Conservation (phyloP, 192 early-diverging fungal genomes). For the Coemansia sp. region DNA sequence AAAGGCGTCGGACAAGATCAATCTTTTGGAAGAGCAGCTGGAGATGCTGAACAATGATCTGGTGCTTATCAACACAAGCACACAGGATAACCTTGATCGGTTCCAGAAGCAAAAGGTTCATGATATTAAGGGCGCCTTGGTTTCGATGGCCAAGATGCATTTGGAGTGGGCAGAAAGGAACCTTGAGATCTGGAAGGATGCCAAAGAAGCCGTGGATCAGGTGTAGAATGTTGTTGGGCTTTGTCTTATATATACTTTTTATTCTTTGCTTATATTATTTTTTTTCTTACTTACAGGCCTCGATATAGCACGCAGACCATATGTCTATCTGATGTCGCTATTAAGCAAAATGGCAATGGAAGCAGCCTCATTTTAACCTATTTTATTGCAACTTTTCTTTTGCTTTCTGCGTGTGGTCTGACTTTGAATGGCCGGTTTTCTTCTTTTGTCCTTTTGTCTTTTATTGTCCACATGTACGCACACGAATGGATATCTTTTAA, state of each 20-base stretch:
- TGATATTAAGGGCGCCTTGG: conserved; percentile 79
- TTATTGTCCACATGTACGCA: too few relatives aligned
- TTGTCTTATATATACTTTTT: not conserved
- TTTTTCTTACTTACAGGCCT: conserved; percentile 9
- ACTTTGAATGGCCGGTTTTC: too few relatives aligned
- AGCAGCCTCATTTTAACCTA: too few relatives aligned
- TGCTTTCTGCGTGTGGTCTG: too few relatives aligned
- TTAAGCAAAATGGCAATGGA: too few relatives aligned
- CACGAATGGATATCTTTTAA: too few relatives aligned
- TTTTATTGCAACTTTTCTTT: too few relatives aligned
- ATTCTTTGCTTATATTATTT: not conserved
- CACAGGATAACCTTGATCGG: conserved; percentile 87
- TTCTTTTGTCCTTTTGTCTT: too few relatives aligned
- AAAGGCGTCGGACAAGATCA: conserved; percentile 79
- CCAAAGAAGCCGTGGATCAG: conserved; percentile 49
- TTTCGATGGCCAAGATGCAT: conserved; percentile 72
- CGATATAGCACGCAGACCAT: not conserved
- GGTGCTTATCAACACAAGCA: conserved; percentile 71
- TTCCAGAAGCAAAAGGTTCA: conserved; percentile 93
- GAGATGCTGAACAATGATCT: conserved; percentile 72
- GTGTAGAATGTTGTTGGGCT: conserved; percentile 13
- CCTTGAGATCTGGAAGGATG: conserved; percentile 56
- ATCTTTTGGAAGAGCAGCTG: conserved; percentile 75
- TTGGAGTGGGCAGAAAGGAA: conserved; percentile 70
- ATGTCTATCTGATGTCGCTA: too few relatives aligned